Conservation (phyloP, 805 yeast genomes). For the Brettanomyces anomalus region DNA sequence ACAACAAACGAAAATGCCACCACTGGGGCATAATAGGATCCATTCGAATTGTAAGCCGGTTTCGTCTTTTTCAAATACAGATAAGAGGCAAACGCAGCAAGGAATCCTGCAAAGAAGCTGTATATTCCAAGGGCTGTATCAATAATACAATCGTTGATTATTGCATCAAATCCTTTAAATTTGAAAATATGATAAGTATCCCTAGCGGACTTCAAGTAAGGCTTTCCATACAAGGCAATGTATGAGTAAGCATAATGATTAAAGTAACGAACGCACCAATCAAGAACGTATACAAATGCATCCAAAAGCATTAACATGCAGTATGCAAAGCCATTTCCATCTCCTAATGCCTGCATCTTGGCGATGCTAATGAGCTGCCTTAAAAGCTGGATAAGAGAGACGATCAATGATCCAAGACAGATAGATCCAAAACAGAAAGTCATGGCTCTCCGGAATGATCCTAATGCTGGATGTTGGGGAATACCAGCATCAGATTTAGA, state of each 20-base stretch:
- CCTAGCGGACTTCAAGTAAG: conserved; percentile 63
- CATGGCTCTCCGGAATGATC: conserved; percentile 68
- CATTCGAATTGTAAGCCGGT: conserved; percentile 54
- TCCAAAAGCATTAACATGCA: conserved; percentile 12
- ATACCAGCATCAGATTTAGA: conserved; percentile 43
- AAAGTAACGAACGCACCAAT: conserved; percentile 29
- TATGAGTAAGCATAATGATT: conserved; percentile 85
- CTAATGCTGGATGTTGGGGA: conserved; percentile 70
- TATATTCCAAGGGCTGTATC: conserved; percentile 67
- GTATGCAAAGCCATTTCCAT: conserved; percentile 14
- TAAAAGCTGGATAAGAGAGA: conserved; percentile 62
- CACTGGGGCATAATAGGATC: conserved; percentile 37
- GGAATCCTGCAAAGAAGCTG: conserved; percentile 51
- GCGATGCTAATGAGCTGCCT: conserved; percentile 44
- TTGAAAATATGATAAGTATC: conserved; percentile 69
- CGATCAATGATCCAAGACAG: conserved; percentile 71
- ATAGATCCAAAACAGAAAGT: conserved; percentile 86
- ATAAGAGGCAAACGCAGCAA: conserved; percentile 42
- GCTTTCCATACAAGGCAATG: conserved; percentile 80
- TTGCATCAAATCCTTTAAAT: conserved; percentile 73
- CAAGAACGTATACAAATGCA: conserved; percentile 14
- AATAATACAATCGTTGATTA: conserved; percentile 75
- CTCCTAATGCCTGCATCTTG: conserved; percentile 27
- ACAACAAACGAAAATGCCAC: conserved; percentile 37
- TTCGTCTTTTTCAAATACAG: conserved; percentile 58